Conservation (phyloP, 1,139 yeast species). For the Arxiozyma heterogenica region DNA sequence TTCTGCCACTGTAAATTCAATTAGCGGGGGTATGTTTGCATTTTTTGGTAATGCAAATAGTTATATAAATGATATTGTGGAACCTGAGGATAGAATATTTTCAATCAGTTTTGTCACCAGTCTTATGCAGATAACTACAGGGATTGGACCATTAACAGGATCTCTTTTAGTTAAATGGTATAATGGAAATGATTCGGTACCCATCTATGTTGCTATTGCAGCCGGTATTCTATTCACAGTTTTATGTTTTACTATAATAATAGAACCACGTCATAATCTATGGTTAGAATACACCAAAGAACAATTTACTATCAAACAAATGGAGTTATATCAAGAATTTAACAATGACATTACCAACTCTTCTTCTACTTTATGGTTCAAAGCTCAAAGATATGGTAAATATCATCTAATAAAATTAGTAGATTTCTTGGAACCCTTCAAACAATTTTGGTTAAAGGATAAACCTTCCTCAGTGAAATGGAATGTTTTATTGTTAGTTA, state of each 20-base stretch:
- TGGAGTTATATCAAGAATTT: not conserved
- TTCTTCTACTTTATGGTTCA: not conserved
- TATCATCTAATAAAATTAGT: slow-evolving; percentile 4
- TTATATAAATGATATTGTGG: slow-evolving; percentile 49
- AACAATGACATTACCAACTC: slow-evolving; percentile 1
- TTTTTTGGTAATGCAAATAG: slow-evolving; percentile 43
- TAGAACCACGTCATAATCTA: slow-evolving; percentile 43
- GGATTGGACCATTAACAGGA: slow-evolving; percentile 48
- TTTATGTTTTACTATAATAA: slow-evolving; percentile 34
- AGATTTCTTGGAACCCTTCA: slow-evolving; percentile 40
- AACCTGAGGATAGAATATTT: slow-evolving; percentile 41
- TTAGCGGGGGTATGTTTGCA: slow-evolving; percentile 41
- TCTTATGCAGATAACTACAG: slow-evolving; percentile 42
- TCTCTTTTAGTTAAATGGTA: slow-evolving; percentile 30
- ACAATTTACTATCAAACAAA: not conserved
- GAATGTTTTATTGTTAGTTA: slow-evolving; percentile 40
- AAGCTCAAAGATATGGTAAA: slow-evolving; percentile 1
- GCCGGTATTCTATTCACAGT: slow-evolving; percentile 15
- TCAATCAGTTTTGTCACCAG: slow-evolving; percentile 45
- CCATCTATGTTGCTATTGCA: slow-evolving; percentile 14
- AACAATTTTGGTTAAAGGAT: slow-evolving; percentile 35
- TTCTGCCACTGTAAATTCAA: slow-evolving; percentile 6
- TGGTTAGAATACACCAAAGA: not conserved
- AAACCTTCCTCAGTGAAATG: slow-evolving; percentile 36
- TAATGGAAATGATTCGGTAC: slow-evolving; percentile 16